Evolutionary conservation across 495 filamentous ascomycete species (phyloP), one percentile per base, ranked within the genome.

Genomic region (Penicillium malachiteum): DNA sequence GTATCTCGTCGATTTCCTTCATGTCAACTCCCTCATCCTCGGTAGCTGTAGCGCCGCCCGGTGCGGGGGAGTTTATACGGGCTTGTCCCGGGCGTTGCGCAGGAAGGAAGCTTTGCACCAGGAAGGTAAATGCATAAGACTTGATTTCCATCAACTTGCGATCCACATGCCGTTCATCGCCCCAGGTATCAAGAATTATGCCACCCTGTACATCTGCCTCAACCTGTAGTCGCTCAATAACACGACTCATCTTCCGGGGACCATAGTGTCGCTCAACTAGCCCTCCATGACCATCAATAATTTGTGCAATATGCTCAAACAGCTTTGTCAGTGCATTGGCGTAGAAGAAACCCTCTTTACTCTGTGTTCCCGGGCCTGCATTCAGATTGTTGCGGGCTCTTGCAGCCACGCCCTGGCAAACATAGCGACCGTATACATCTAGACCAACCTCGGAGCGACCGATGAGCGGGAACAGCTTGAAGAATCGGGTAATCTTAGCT

Each of bases 151-250:
- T 97, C 59, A 98, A 76, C 62, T 87, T 89, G 59, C 92, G 80
- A 65, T 91, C 88, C 26, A 98, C 82, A 38, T 77, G 81, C 44
- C 90, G 81, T 66, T 97, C 94, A 59, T 98, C 94, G 48, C 85
- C 83, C 90, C 92, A 98, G 17, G 92, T 94, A 70, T 98, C 94
- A 30, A 98, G 72, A 37, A 98, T 84, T 58, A 97, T 96, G 52
- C 94, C 95, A n/a, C 94, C 94, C 74, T 97, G 95, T 31, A 96
- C 87, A 72, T 98, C 94, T 8, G 90, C 92, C 71, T 98, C 94
- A 39, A 92, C 79, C 71, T 98, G 95, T 44, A 98, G 72, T 48
- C 91, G 81, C 72, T 97, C 92, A 66, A 97, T 92, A 51, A 98
- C 95, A 63, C 85, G 91, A n/a, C 88, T 83, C 95, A 97, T 97